Percentiles rank a stretch among this genome's conserved stretches.
These are phyloP conservation scores for Mitragyna speciosa DNA, from an alignment of 257 asterid genomes.

Conservation along the genomic window DNA sequence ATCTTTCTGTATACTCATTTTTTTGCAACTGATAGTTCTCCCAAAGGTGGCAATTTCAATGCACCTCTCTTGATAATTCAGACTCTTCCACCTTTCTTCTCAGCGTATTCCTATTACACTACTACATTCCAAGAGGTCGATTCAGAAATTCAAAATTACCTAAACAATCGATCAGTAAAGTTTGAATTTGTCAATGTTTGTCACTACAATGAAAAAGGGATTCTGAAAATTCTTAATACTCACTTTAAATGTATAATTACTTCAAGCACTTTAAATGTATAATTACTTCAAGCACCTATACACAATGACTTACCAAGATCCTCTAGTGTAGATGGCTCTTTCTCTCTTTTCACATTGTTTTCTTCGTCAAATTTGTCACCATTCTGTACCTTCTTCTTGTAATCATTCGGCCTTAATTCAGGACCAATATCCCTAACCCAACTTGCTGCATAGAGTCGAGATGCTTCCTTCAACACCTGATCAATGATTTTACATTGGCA, in stretches of 20 bases:
- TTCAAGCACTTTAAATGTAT: not conserved
- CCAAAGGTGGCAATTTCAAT: not conserved
- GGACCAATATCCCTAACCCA: slow-evolving; percentile 98
- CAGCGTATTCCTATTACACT: not conserved
- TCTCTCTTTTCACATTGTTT: slow-evolving; percentile 32
- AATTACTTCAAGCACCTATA: not conserved
- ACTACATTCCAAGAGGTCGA: not conserved
- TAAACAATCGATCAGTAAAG: not conserved
- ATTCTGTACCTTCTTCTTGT: slow-evolving; percentile 50
- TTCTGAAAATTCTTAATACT: not conserved
- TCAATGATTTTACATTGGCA: slow-evolving; percentile 12
- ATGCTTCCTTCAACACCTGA: slow-evolving; percentile 85
- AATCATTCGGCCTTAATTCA: slow-evolving; percentile 77
- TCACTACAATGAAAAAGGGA: not conserved
- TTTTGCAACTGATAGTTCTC: not conserved
- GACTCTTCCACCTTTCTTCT: not conserved
- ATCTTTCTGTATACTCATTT: not conserved
- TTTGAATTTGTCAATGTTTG: not conserved
- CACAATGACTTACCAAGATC: slow-evolving; percentile 63
- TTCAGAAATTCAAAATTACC: not conserved
- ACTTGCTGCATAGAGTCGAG: slow-evolving; percentile 78
- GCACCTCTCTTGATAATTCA: not conserved
- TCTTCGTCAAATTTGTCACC: slow-evolving; percentile 29
- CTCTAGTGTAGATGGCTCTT: slow-evolving; percentile 80
- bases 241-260: not conserved